Evolutionary conservation across 495 filamentous ascomycete species (phyloP), one percentile per base, ranked within the genome.

Genomic region (Staphylotrichum tortipilum): DNA sequence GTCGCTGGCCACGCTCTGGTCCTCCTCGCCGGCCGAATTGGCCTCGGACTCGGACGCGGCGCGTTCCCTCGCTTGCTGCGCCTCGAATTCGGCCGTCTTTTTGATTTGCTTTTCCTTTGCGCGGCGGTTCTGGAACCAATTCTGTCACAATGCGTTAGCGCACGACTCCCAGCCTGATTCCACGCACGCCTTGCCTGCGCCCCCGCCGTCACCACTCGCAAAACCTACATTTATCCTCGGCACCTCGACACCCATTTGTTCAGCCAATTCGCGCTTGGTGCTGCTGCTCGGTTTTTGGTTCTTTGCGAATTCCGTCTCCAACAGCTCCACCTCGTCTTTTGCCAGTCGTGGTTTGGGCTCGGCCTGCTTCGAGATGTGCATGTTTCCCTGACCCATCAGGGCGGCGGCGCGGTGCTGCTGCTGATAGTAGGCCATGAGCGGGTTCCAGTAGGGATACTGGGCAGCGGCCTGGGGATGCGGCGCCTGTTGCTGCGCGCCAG

Each of bases 91-190:
- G 60, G 82, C 78, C 60, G 84, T 81, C 61, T 82, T 78, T 60
- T 73, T 82, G 60, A 88, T 79, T 55, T 87, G 81, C 70, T 89
- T 89, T 26, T 84, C 84, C 62, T 89, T 88, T 47, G 85, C 86
- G 33, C 88, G 82, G 44, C 88, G 77, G 63, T 92, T 94, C 63
- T 94, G 88, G 66, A 91, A 94, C 88, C 88, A 92, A 57, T 91
- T 91, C 88, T 92, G 50, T 29, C 21, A 49, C 35, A 36, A 21
- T 7, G 41, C 28, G 66, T 74, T 50, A 73, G 68, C 53, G 55
- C 31, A 50, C 15, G 37, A 10, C 15, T 14, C 29, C 0, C n/a
- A n/a, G n/a, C n/a, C n/a, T n/a, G n/a, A n/a, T n/a, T n/a, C n/a
- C n/a, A n/a, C n/a, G n/a, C n/a, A n/a, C n/a, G n/a, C n/a, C n/a